phyloP scores from a whole-genome alignment of 768 basidiomycete genomes.

The Amanita rimosa region DNA sequence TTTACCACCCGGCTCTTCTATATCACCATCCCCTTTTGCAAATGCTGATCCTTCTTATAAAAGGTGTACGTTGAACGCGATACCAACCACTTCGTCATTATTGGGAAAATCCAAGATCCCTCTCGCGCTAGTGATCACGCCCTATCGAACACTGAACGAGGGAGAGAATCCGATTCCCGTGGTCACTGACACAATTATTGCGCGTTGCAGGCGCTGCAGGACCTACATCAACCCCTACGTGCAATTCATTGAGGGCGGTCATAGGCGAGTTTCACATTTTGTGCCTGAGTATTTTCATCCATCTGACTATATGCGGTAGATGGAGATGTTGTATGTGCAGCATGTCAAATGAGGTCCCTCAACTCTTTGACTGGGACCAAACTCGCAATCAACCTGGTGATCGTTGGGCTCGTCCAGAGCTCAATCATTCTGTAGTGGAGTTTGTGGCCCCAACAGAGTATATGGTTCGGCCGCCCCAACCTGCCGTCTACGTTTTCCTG shows the following conservation, averaged over 20 bases:
- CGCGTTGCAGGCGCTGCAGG: conserved; percentile 90
- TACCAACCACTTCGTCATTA: conserved; percentile 83
- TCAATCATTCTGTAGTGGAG: conserved; percentile 92
- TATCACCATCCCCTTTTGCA: conserved; percentile 67
- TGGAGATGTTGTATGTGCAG: conserved; percentile 99
- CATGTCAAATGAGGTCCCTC: conserved; percentile 96
- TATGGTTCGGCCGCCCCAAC: conserved; percentile 98
- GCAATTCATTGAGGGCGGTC: conserved; percentile 96
- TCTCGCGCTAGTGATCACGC: conserved; percentile 79
- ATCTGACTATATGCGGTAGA: conserved; percentile 21
- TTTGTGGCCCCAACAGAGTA: conserved; percentile 98
- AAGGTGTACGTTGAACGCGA: conserved; percentile 82
- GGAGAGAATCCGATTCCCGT: conserved; percentile 83
- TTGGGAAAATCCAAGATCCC: conserved; percentile 87
- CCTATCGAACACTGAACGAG: conserved; percentile 77
- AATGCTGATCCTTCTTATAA: conserved; percentile 90
- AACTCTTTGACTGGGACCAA: conserved; percentile 98
- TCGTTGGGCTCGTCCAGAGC: conserved; percentile 86
- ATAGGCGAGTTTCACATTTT: conserved; percentile 37
- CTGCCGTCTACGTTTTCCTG: conserved; percentile 93
- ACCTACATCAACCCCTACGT: conserved; percentile 98
- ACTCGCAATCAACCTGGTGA: conserved; percentile 89
- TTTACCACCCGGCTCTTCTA: conserved; percentile 73
- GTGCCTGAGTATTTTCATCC: not conserved
- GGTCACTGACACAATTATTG: conserved; percentile 88